Evolutionary conservation across 2,329 filamentous ascomycete species (phyloP).

Genomic region (Botrytis sinoallii): DNA sequence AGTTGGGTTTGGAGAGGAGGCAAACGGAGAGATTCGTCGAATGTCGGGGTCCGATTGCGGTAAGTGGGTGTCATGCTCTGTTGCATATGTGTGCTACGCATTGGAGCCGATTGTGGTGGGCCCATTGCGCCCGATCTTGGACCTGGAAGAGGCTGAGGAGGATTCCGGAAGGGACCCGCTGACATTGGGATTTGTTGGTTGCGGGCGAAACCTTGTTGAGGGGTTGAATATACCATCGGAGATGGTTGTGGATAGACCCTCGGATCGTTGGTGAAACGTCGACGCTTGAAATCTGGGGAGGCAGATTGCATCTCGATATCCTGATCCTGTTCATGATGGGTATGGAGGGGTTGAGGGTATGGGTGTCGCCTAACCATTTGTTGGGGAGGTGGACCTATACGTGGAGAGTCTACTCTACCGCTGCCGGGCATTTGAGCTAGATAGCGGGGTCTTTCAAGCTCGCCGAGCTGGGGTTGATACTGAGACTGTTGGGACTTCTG

Average conservation of each 20-base stretch:
- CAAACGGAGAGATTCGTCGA: conserved; percentile 38
- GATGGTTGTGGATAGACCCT: conserved; percentile 41
- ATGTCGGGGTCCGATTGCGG: conserved; percentile 27
- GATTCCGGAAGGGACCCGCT: conserved; percentile 37
- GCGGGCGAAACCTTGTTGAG: conserved; percentile 29
- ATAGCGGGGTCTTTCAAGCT: conserved; percentile 28
- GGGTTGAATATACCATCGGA: conserved; percentile 37
- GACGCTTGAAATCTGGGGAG: conserved; percentile 58
- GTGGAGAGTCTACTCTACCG: conserved; percentile 33
- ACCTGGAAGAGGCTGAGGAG: conserved; percentile 37
- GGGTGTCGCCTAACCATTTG: conserved; percentile 27
- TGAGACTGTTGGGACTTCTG: background rate
- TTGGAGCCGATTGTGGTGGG: conserved; percentile 33
- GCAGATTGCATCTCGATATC: conserved; percentile 44
- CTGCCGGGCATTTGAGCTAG: conserved; percentile 27
- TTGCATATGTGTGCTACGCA: conserved; percentile 23
- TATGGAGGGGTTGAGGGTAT: conserved; percentile 32
- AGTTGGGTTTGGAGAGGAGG: conserved; percentile 37
- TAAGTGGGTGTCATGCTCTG: conserved; percentile 28
- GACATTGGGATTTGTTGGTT: conserved; percentile 33
- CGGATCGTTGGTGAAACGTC: conserved; percentile 53
- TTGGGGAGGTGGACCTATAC: conserved; percentile 25
- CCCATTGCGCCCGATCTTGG: conserved; percentile 34
- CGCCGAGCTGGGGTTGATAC: conserved; percentile 22
- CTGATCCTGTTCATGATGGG: conserved; percentile 38